Evolutionary conservation across 768 basidiomycete genomes (phyloP).

Genomic region (Tricholoma hemisulphureum): DNA sequence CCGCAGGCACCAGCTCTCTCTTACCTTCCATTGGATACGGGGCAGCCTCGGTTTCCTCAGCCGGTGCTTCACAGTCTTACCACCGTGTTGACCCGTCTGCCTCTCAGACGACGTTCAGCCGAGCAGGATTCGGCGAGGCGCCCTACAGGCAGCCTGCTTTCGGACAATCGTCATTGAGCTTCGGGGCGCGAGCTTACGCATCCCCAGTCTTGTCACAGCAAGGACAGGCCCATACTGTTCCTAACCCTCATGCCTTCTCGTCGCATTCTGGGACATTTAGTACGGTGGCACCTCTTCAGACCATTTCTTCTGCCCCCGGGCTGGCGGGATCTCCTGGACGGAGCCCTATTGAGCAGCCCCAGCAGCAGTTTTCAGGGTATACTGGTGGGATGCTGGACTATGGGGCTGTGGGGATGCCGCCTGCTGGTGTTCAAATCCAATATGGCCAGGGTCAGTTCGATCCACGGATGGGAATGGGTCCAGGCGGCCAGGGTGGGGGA

Average conservation of each 20-base stretch:
- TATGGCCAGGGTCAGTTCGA: neutral
- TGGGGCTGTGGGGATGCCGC: neutral
- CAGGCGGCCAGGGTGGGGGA: neutral
- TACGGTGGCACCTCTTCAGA: neutral
- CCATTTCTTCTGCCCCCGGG: neutral
- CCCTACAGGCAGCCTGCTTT: neutral
- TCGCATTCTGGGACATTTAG: neutral
- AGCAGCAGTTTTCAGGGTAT: neutral
- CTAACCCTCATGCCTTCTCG: neutral
- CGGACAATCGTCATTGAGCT: neutral
- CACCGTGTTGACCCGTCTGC: neutral
- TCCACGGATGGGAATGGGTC: neutral
- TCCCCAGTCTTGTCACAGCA: neutral
- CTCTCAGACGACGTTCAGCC: neutral
- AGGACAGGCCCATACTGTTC: conserved; percentile 7
- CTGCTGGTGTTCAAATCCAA: neutral
- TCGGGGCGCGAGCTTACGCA: neutral
- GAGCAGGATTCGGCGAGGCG: neutral
- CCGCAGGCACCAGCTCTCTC: neutral
- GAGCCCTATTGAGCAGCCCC: neutral
- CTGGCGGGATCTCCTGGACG: neutral
- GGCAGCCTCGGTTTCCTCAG: neutral
- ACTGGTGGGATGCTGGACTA: neutral
- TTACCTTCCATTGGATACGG: neutral
- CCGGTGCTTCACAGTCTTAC: neutral